phyloP scores from a whole-genome alignment of 73 alveolate genomes.

The Urostyla sp. region DNA sequence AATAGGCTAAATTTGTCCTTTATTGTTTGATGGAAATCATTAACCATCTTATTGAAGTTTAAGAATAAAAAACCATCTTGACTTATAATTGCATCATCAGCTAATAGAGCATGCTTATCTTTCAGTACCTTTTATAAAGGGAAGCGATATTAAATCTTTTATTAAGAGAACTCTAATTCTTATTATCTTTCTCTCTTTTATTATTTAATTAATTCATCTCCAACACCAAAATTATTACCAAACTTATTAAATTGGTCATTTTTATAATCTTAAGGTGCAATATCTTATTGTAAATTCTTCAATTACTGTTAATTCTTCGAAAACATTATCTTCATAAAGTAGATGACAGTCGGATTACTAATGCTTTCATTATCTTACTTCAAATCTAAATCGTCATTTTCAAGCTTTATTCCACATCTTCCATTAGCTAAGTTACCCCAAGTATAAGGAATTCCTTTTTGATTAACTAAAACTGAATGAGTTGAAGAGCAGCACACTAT shows the following conservation, averaged over 20 bases:
- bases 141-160: background rate
- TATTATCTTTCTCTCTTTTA: conserved; percentile 3
- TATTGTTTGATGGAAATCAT: conserved; percentile 21
- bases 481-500: conserved; percentile 47
- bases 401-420: conserved; percentile 63
- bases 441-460: conserved; percentile 61
- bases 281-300: background rate
- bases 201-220: background rate
- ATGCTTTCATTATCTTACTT: conserved; percentile 3
- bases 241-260: too few species aligned
- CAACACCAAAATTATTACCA: too few species aligned
- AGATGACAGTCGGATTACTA: conserved; percentile 36
- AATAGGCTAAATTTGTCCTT: background rate
- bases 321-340: conserved; percentile 19
- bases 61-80: conserved; percentile 7
- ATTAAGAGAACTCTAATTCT: background rate
- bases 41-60: conserved; percentile 42
- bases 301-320: background rate
- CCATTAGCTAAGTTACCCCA: conserved; percentile 72
- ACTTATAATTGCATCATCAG: conserved; percentile 38
- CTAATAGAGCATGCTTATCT: conserved; percentile 19
- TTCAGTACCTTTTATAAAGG: conserved; percentile 30
- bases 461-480: conserved; percentile 38
- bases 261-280: too few species aligned
- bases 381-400: conserved; percentile 7